phyloP scores from a whole-genome alignment of 2,329 filamentous ascomycete species.

The Diaporthe sp. region DNA sequence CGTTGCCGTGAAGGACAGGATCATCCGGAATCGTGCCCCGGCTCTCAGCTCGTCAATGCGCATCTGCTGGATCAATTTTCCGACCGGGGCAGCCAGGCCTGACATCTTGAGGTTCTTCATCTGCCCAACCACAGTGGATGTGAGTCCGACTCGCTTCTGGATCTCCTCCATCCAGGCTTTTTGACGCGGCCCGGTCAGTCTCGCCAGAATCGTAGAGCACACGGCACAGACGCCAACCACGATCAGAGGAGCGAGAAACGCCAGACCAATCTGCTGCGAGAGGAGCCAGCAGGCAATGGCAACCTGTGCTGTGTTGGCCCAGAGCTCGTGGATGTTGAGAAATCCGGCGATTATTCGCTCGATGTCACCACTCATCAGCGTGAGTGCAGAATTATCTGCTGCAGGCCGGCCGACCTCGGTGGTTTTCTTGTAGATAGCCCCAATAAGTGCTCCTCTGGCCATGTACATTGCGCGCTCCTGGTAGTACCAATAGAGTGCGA shows the following conservation, averaged over 20 bases:
- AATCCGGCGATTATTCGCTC: conserved; percentile 51
- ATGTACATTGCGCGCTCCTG: conserved; percentile 41
- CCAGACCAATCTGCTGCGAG: conserved; percentile 48
- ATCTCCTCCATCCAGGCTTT: conserved; percentile 50
- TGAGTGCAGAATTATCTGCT: conserved; percentile 50
- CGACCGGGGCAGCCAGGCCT: conserved; percentile 48
- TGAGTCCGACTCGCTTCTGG: conserved; percentile 47
- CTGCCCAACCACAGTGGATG: conserved; percentile 45
- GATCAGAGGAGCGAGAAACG: conserved; percentile 50
- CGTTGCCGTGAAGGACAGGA: conserved; percentile 45
- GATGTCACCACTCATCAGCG: conserved; percentile 55
- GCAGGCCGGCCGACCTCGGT: conserved; percentile 42
- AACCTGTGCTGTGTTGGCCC: conserved; percentile 51
- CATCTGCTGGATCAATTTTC: conserved; percentile 44
- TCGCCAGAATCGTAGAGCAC: conserved; percentile 40
- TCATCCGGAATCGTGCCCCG: conserved; percentile 44
- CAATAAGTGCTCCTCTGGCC: conserved; percentile 48
- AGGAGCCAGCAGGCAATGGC: conserved; percentile 52
- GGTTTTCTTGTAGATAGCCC: conserved; percentile 52
- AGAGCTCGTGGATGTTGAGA: conserved; percentile 50
- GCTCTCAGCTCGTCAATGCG: conserved; percentile 45
- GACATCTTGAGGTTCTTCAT: conserved; percentile 50
- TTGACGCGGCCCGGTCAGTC: conserved; percentile 45
- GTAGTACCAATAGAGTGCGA: conserved; percentile 52
- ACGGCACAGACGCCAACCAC: conserved; percentile 46